Conservation (phyloP, 768 basidiomycete genomes). For the Leccinum variicolor region DNA sequence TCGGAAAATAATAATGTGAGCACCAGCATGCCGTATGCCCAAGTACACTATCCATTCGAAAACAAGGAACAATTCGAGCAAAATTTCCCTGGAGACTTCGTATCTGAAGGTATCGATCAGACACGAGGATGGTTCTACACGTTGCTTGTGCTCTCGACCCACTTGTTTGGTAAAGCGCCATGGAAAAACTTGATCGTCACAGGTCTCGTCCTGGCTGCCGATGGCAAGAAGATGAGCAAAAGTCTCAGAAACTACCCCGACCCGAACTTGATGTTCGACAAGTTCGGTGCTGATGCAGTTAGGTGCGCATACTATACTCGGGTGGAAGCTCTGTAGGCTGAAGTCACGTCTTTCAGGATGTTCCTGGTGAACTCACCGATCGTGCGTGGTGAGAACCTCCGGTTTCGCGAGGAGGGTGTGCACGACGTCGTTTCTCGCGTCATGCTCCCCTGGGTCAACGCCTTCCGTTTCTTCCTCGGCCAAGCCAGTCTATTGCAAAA, state of each 20-base stretch:
- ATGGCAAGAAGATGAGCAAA: slow-evolving; percentile 99
- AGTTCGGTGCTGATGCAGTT: slow-evolving; percentile 94
- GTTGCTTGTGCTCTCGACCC: slow-evolving; percentile 91
- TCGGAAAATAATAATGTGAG: neutral
- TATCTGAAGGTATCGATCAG: slow-evolving; percentile 98
- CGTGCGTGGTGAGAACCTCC: slow-evolving; percentile 94
- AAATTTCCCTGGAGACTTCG: slow-evolving; percentile 92
- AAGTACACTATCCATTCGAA: slow-evolving; percentile 97
- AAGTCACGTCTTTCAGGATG: slow-evolving; percentile 52
- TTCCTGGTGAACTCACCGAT: slow-evolving; percentile 99
- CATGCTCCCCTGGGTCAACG: slow-evolving; percentile 96
- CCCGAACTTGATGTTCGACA: slow-evolving; percentile 84
- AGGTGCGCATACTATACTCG: slow-evolving; percentile 44
- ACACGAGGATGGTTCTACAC: slow-evolving; percentile 99
- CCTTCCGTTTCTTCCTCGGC: slow-evolving; percentile 98
- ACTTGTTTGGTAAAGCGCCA: slow-evolving; percentile 88
- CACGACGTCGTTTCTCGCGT: slow-evolving; percentile 96
- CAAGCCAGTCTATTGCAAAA: slow-evolving; percentile 88
- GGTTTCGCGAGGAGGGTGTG: slow-evolving; percentile 98
- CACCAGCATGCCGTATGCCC: slow-evolving; percentile 95
- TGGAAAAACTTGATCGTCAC: slow-evolving; percentile 99
- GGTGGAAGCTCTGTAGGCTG: neutral
- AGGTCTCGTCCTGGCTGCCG: slow-evolving; percentile 91
- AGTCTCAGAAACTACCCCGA: slow-evolving; percentile 96
- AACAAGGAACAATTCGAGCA: slow-evolving; percentile 85